Conservation (phyloP, 176 grass and related monocot species). For the Cymbopogon citratus region DNA sequence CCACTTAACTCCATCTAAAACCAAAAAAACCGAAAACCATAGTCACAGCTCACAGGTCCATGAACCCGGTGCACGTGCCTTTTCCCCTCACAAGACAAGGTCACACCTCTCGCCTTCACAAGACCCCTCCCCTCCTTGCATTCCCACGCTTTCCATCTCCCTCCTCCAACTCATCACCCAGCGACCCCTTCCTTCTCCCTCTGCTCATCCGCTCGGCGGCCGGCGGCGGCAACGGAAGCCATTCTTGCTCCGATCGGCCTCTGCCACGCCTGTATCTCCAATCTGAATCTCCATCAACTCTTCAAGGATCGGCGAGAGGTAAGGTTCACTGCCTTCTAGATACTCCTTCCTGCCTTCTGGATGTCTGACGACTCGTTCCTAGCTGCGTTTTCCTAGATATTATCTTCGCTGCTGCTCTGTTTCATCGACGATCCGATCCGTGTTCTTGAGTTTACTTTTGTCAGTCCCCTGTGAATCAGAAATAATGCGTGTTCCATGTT, state of each 20-base stretch:
- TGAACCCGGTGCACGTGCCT: neutral
- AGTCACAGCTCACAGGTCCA: neutral
- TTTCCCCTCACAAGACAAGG: neutral
- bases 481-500: neutral
- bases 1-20: neutral
- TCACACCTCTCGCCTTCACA: neutral
- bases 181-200: neutral
- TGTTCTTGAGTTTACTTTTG: neutral
- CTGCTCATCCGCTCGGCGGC: neutral
- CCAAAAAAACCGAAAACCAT: neutral
- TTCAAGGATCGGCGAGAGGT: conserved; percentile 1
- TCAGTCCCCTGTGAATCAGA: neutral
- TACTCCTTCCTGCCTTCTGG: neutral
- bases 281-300: neutral
- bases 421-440: neutral
- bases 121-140: neutral
- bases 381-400: neutral
- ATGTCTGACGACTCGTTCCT: neutral
- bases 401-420: neutral
- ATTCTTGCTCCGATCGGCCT: neutral
- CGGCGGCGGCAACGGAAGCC: neutral
- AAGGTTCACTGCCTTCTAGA: neutral
- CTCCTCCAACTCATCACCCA: neutral
- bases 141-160: neutral
- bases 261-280: neutral